Evolutionary conservation across 768 basidiomycete genomes (phyloP), one percentile per base, ranked within the genome.

Genomic region (Trametes villosa): DNA sequence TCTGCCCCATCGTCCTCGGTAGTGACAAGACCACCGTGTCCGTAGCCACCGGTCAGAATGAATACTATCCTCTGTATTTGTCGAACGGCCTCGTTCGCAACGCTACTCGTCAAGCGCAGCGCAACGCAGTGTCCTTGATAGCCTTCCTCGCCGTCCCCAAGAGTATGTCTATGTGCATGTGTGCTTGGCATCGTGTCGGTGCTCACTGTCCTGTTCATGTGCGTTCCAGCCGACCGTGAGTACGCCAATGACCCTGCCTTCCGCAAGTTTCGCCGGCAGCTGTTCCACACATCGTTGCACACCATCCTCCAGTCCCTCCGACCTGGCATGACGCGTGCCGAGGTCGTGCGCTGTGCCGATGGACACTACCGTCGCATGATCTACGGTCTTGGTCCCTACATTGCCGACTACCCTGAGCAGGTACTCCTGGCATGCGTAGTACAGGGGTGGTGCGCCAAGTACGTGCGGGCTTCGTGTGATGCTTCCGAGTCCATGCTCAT

Each of bases 331-430:
- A 24, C 38, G 6, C 4, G 1, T 2, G 50, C 57, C 0, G 60
- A 67, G 5, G 31, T 70, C 4, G 36, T 53, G 8, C 48, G 44
- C n/a, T 65, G 70, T 49, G 61, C 68, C 3, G 72, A 75, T 57
- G 63, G 67, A 0, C 64, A 74, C 49, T 75, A 55, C 57, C 65
- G 67, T 1, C 56, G 63, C 3, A 65, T 64, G 1, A 64, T 75
- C 4, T 74, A 69, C 59, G 68, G 62, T 12, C 34, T 75, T n/a
- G 72, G 70, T 0, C 68, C 70, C 0, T 74, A 69, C 48, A 75
- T 75, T 56, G 72, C 72, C 0, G 71, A 75, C 53, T 75, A 75
- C 51, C 71, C 71, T 7, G 74, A 75, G 48, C 73, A 75, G 45
- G 68, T 68, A 0, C 40, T 67, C 8, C 47, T 71, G 0, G 65